These are phyloP conservation scores for Dovyalis caffra DNA, from an alignment of 345 rosid species.

Conservation along the genomic window DNA sequence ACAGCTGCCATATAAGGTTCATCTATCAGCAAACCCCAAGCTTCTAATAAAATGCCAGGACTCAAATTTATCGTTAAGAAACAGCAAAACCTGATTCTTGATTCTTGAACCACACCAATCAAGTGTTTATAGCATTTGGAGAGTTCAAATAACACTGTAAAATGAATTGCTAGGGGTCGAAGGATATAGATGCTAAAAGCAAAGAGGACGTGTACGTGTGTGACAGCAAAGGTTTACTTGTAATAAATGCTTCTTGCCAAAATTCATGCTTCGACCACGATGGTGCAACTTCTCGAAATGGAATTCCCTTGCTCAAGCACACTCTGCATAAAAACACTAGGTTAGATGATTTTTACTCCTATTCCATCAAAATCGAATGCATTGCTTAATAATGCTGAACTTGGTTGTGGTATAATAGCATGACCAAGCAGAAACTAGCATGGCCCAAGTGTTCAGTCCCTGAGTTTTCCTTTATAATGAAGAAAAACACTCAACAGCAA, in stretches of 20 bases:
- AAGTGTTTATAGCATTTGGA: background rate
- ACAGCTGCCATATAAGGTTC: background rate
- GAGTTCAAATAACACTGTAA: too few relatives aligned
- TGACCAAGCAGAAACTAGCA: background rate
- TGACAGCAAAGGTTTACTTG: slow-evolving; percentile 26
- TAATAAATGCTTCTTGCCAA: slow-evolving; percentile 34
- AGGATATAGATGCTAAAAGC: background rate
- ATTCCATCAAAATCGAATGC: background rate
- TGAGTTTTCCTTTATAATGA: background rate
- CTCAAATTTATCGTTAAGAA: background rate
- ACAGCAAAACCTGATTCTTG: background rate
- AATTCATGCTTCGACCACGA: slow-evolving; percentile 24
- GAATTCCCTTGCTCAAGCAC: slow-evolving; percentile 28
- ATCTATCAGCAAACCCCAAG: background rate
- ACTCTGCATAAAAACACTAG: slow-evolving; percentile 7
- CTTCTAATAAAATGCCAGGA: background rate
- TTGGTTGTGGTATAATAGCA: background rate
- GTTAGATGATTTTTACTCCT: background rate
- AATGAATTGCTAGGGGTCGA: too few relatives aligned
- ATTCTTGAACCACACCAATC: background rate
- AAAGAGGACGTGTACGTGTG: background rate
- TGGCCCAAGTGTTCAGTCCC: background rate
- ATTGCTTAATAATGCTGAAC: background rate
- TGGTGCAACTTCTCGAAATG: slow-evolving; percentile 32
- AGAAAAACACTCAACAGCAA: background rate